phyloP scores from a whole-genome alignment of 495 filamentous ascomycete species.

The Aspergillus ellipticus region DNA sequence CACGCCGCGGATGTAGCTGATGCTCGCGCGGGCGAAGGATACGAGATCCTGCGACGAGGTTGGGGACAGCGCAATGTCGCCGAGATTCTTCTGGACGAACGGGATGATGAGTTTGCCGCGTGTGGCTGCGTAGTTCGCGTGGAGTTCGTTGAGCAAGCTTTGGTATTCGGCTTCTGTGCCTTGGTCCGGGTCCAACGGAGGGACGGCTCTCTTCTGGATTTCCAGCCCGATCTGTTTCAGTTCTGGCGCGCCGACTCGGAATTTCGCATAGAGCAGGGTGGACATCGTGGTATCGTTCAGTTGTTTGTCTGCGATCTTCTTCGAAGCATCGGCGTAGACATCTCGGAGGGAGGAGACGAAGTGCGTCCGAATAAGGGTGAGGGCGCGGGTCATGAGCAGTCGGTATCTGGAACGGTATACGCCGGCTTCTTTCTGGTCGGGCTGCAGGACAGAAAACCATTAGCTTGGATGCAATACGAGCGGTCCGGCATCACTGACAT shows the following conservation, averaged over 20 bases:
- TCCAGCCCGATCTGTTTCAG: slow-evolving; percentile 63
- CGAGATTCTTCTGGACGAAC: slow-evolving; percentile 59
- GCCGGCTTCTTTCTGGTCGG: slow-evolving; percentile 78
- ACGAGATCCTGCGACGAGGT: slow-evolving; percentile 67
- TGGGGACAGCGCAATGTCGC: slow-evolving; percentile 60
- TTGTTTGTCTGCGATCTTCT: slow-evolving; percentile 64
- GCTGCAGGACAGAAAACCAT: slow-evolving; percentile 38
- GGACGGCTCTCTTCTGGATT: slow-evolving; percentile 64
- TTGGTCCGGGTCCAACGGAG: slow-evolving; percentile 55
- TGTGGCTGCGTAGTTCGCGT: slow-evolving; percentile 60
- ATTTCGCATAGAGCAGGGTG: slow-evolving; percentile 74
- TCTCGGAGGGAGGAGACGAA: slow-evolving; percentile 71
- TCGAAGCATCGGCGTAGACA: slow-evolving; percentile 64
- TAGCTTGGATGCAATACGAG: slow-evolving; percentile 7
- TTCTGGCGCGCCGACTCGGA: slow-evolving; percentile 63
- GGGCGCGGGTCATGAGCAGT: slow-evolving; percentile 64
- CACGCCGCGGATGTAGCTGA: slow-evolving; percentile 65
- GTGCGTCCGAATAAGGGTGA: slow-evolving; percentile 82
- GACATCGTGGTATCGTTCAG: slow-evolving; percentile 76
- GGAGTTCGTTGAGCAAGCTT: slow-evolving; percentile 62
- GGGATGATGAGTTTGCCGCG: slow-evolving; percentile 57
- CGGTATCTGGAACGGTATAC: slow-evolving; percentile 73
- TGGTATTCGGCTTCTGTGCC: slow-evolving; percentile 65
- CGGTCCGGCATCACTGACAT: slow-evolving; percentile 51
- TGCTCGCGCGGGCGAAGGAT: slow-evolving; percentile 63